phyloP scores from a whole-genome alignment of 2,329 filamentous ascomycete genomes.

The Tolypocladium pustulatum region DNA sequence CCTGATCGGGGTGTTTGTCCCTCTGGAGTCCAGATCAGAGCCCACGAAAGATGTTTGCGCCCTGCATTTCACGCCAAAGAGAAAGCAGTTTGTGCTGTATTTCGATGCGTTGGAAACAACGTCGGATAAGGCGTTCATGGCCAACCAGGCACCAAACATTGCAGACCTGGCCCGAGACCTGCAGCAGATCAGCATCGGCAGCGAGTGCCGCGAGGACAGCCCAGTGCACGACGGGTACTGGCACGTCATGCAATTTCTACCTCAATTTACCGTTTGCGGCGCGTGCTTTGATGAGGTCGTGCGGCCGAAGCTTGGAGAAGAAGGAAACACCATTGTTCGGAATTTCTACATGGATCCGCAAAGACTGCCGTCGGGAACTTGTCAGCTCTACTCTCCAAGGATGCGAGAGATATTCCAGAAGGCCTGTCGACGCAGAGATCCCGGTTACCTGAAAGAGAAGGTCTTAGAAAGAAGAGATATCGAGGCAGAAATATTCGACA shows the following conservation, averaged over 20 bases:
- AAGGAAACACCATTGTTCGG: slow-evolving; percentile 43
- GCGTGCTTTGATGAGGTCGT: slow-evolving; percentile 78
- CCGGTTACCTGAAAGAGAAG: slow-evolving; percentile 48
- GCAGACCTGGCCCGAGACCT: slow-evolving; percentile 54
- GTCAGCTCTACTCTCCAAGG: slow-evolving; percentile 69
- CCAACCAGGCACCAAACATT: slow-evolving; percentile 41
- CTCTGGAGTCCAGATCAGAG: slow-evolving; percentile 34
- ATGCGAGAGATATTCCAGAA: slow-evolving; percentile 67
- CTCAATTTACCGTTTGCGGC: slow-evolving; percentile 73
- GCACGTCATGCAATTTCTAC: slow-evolving; percentile 68
- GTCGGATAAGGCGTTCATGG: slow-evolving; percentile 38
- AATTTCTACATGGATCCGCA: slow-evolving; percentile 55
- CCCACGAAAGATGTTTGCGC: slow-evolving; percentile 51
- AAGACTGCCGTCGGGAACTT: slow-evolving; percentile 45
- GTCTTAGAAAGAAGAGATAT: slow-evolving; percentile 48
- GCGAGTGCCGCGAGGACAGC: slow-evolving; percentile 57
- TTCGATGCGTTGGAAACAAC: slow-evolving; percentile 50
- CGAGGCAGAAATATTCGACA: slow-evolving; percentile 48
- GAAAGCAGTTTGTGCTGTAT: slow-evolving; percentile 46
- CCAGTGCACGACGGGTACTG: slow-evolving; percentile 54
- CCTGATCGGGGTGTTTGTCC: slow-evolving; percentile 56
- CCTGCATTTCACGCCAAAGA: slow-evolving; percentile 47
- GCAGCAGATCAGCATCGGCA: slow-evolving; percentile 42
- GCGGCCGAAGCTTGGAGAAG: slow-evolving; percentile 50
- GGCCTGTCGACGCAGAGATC: slow-evolving; percentile 57